These are phyloP conservation scores for Boletellus ananas DNA, from an alignment of 768 basidiomycete genomes.

Conservation along the genomic window DNA sequence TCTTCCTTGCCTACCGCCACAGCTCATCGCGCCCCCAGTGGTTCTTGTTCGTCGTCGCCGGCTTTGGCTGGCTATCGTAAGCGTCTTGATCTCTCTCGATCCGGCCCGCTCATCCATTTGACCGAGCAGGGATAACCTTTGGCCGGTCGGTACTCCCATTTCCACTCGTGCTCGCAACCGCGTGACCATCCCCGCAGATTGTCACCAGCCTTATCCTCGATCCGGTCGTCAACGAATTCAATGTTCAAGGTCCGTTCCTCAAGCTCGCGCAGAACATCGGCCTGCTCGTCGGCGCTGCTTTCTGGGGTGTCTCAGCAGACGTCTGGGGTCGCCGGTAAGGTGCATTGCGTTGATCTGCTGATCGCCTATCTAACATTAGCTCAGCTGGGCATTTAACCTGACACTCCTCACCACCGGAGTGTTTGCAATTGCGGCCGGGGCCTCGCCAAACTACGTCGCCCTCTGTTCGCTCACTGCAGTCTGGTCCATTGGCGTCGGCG, in stretches of 20 bases:
- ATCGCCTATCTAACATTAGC: conserved; percentile 5
- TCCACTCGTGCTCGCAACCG: not conserved
- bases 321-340: conserved; percentile 64
- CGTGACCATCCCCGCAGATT: conserved; percentile 35
- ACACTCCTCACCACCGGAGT: conserved; percentile 65
- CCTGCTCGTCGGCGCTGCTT: conserved; percentile 61
- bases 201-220: conserved; percentile 64
- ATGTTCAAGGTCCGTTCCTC: conserved; percentile 55
- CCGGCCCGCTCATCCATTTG: not conserved
- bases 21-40: conserved; percentile 37
- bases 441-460: conserved; percentile 48
- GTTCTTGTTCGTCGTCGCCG: conserved; percentile 60
- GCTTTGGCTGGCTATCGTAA: conserved; percentile 76
- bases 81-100: conserved; percentile 21
- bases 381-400: conserved; percentile 63
- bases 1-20: no score
- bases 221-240: conserved; percentile 64
- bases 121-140: conserved; percentile 56
- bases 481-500: conserved; percentile 68
- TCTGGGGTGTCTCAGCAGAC: conserved; percentile 68
- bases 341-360: not conserved
- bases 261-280: conserved; percentile 72
- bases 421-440: conserved; percentile 63
- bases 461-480: conserved; percentile 51
- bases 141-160: conserved; percentile 50